These are phyloP conservation scores for Saccharomycopsis sp. DNA, from an alignment of 805 yeast genomes.

Conservation along the genomic window DNA sequence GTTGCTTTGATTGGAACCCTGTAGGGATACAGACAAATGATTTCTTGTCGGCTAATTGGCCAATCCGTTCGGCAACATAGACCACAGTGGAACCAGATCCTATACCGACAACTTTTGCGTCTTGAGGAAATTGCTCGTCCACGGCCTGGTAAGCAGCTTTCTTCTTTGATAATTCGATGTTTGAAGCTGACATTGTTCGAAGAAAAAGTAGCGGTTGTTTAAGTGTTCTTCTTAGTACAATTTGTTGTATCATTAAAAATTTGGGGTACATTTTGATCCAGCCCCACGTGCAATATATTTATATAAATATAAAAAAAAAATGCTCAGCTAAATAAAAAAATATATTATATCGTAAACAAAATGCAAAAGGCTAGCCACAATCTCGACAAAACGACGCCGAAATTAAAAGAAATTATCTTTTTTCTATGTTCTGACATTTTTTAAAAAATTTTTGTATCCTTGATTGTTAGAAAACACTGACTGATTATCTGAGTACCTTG, in stretches of 20 bases:
- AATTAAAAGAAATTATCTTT: too few relatives aligned
- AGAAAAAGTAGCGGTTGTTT: too few relatives aligned
- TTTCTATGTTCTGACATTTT: too few relatives aligned
- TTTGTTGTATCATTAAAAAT: background rate
- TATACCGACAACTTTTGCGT: slow-evolving; percentile 76
- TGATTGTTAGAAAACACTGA: background rate
- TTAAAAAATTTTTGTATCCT: too few relatives aligned
- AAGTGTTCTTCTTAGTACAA: background rate
- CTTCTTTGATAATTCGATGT: background rate
- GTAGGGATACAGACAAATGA: slow-evolving; percentile 83
- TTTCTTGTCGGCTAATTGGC: slow-evolving; percentile 49
- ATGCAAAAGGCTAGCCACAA: too few relatives aligned
- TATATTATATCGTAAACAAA: too few relatives aligned
- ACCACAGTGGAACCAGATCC: slow-evolving; percentile 98
- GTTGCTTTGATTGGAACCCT: slow-evolving; percentile 88
- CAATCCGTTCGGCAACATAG: slow-evolving; percentile 93
- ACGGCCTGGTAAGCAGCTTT: slow-evolving; percentile 86
- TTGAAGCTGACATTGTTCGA: background rate
- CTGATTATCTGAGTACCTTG: background rate
- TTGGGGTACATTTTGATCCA: too few relatives aligned
- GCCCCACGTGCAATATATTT: too few relatives aligned
- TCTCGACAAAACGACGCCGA: too few relatives aligned
- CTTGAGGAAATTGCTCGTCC: slow-evolving; percentile 68
- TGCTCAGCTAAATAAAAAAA: too few relatives aligned
- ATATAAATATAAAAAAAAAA: too few relatives aligned